Evolutionary conservation across 2,329 filamentous ascomycete genomes (phyloP), one percentile per base, ranked within the genome.

Genomic region (Neoarthrinium moseri): DNA sequence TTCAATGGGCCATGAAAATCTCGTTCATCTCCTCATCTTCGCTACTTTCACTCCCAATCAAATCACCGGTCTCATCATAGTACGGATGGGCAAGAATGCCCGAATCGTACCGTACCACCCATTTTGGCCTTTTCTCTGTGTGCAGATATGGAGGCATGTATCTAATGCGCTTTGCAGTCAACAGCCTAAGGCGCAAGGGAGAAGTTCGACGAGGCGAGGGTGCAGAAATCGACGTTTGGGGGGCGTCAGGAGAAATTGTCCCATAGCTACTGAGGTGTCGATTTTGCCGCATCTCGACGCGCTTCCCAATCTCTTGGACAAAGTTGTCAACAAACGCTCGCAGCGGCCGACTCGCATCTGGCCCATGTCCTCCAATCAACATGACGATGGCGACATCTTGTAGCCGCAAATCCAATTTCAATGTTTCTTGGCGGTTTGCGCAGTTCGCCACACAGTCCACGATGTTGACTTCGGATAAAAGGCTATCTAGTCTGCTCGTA

Each of bases 21-120:
- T 21, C 39, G 6, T 8, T 30, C 39, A 43, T 43, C 21, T 43
- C 26, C 39, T 43, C 39, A 34, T 43, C 39, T n/a, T n/a, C 39
- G 27, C 39, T 43, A 20, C 27, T 43, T 15, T 43, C 39, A 11
- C 33, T 18, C 11, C 15, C 27, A 17, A 21, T 29, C 8, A 30
- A 12, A 6, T 22, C n/a, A 8, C 29, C 29, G 8, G 38, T 23
- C 6, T 43, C 27, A n/a, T 34, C 27, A n/a, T 20, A 21, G 29
- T 43, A 43, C 3, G 29, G 27, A 22, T 32, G n/a, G 5, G 17
- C 39, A 12, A 43, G 12, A 6, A 33, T 8, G 6, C 21, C 27
- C 12, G 39, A 43, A 11, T 43, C 39, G 15, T 43, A 43, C 8
- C 39, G 26, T 15, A 43, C 39, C 17, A 43, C 21, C 39, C 39